Base-by-base conservation (phyloP, 2,329 filamentous ascomycete species). In the Elsinoe fawcettii region DNA sequence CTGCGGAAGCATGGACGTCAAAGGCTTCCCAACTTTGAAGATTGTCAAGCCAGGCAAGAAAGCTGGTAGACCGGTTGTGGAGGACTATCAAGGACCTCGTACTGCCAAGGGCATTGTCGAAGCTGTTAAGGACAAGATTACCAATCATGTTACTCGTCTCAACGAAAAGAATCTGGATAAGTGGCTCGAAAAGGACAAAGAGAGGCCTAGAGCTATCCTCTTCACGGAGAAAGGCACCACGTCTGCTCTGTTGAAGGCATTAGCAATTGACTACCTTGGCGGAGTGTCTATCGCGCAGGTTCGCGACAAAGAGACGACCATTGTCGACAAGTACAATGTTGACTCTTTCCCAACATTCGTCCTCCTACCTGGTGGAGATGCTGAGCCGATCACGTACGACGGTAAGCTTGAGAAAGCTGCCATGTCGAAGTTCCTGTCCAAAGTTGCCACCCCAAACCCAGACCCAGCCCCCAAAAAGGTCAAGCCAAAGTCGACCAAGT, bases 21-120 rank as follows among this genome's bases (percentile, higher is more conserved):
- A 96, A 74, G 93, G 93, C 59, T 99, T 96, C 75, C 93, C 93
- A 0, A 97, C 93, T 0, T 78, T 99, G 62, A 99, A 99, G 79
- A 92, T 95, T 49, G 83, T 97, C 55, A 85, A 84, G 20, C 93
- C 93, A 0, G 83, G 87, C 62, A 90, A 89, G 75, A 95, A 91
- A 73, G 74, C 80, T 30, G 86, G 86, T 58, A 87, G 84, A 67
- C 92, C 93, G 1, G 79, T 83, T 2, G 83, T 97, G 6, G 90
- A 96, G 70, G 91, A 96, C 69, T 99, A 99, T 74, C 81, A 93
- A 59, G 93, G 93, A 12, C 77, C 83, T 11, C 83, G 93, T 60
- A 86, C 80, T 3, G 88, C 91, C n/a, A 90, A 90, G 67, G 88
- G 76, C 57, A 97, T 99, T 61, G 85, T 90, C 34, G 88, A 96